Evolutionary conservation across 2,329 filamentous ascomycete genomes (phyloP).

Genomic region (Exophiala sideris): DNA sequence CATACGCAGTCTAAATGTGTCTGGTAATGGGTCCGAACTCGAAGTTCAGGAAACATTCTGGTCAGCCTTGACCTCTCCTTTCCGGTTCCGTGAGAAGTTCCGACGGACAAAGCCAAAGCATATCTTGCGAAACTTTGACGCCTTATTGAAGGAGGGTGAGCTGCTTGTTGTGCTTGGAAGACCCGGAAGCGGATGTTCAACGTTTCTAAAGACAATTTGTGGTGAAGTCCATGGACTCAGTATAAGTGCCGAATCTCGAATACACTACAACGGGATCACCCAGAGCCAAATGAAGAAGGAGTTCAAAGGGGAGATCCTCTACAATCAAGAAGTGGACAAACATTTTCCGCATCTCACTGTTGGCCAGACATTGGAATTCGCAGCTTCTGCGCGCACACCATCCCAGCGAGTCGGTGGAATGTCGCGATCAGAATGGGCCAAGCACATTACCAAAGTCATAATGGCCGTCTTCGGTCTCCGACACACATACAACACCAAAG

Average conservation of each 20-base stretch:
- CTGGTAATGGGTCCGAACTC: conserved; percentile 38
- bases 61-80: conserved; percentile 42
- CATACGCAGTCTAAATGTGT: conserved; percentile 39
- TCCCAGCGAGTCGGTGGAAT: too few relatives aligned
- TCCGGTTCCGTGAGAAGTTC: conserved; percentile 30
- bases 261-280: conserved; percentile 75
- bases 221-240: conserved; percentile 77
- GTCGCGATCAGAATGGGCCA: too few relatives aligned
- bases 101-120: conserved; percentile 39
- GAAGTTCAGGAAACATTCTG: conserved; percentile 42
- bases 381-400: conserved; percentile 53
- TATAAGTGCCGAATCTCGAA: conserved; percentile 63
- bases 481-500: conserved; percentile 46
- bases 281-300: conserved; percentile 68
- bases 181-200: conserved; percentile 62
- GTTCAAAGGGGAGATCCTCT: conserved; percentile 82
- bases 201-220: conserved; percentile 75
- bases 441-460: too few relatives aligned
- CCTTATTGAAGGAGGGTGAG: conserved; percentile 56
- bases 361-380: conserved; percentile 36
- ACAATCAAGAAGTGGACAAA: conserved; percentile 78
- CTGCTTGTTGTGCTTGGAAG: conserved; percentile 57
- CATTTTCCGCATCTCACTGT: conserved; percentile 63
- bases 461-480: too few relatives aligned
- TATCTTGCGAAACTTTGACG: conserved; percentile 64